Evolutionary conservation across 2,329 filamentous ascomycete species (phyloP).

Genomic region (Knufia petricola): DNA sequence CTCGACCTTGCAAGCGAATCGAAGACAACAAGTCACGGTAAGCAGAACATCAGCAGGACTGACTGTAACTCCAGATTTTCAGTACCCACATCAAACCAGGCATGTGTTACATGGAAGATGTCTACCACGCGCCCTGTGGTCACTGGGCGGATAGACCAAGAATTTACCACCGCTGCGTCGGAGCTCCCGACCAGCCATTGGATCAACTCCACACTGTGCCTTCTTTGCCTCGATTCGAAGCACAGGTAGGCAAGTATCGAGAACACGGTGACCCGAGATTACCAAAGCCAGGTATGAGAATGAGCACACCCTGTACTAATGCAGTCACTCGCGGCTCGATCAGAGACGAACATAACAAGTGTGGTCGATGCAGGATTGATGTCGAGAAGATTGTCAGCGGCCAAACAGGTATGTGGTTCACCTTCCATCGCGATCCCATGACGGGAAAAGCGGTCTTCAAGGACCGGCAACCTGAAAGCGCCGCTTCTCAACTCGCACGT

Average conservation of each 20-base stretch:
- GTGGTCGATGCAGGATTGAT: not conserved
- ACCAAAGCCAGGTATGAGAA: constrained; percentile 10
- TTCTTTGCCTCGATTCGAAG: not conserved
- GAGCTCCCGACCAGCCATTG: not conserved
- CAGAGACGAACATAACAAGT: not conserved
- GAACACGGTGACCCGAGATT: constrained; percentile 10
- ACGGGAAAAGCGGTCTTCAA: not conserved
- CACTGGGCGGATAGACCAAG: constrained; percentile 15
- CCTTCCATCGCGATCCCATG: not conserved
- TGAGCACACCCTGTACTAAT: not conserved
- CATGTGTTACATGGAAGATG: constrained; percentile 19
- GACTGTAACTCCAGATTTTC: constrained; percentile 5
- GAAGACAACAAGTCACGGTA: not conserved
- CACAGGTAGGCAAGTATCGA: constrained; percentile 9
- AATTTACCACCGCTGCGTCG: constrained; percentile 13
- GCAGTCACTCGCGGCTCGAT: not conserved
- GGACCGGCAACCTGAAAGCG: not conserved
- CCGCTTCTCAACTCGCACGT: not conserved
- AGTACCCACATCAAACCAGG: constrained; percentile 2
- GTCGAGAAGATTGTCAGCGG: not conserved
- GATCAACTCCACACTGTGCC: not conserved
- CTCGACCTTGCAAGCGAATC: no score
- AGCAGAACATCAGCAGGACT: constrained; percentile 7
- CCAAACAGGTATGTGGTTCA: constrained; percentile 8
- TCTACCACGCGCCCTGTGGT: constrained; percentile 15